phyloP scores from a whole-genome alignment of 768 basidiomycete genomes.

The Mycena venus region DNA sequence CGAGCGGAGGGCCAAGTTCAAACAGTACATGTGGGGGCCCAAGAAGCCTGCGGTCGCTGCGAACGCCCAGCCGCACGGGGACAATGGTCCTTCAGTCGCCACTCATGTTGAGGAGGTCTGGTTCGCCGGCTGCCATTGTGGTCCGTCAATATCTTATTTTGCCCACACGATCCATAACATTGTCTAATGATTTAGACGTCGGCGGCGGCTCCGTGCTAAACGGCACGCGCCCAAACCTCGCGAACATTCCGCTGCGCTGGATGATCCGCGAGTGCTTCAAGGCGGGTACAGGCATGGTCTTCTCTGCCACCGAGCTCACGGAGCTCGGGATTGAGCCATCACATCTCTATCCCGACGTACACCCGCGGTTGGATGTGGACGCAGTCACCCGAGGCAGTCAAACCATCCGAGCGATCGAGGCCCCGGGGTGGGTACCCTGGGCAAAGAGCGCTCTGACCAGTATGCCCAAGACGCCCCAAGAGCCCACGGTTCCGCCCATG shows the following conservation, averaged over 20 bases:
- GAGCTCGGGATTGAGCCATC: slow-evolving; percentile 19
- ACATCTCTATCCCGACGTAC: slow-evolving; percentile 13
- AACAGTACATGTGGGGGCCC: slow-evolving; percentile 19
- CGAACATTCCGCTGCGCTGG: slow-evolving; percentile 17
- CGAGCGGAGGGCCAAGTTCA: slow-evolving; percentile 22
- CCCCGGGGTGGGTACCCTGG: slow-evolving; percentile 13
- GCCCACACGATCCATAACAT: not conserved
- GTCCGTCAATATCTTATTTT: slow-evolving; percentile 15
- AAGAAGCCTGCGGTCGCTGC: slow-evolving; percentile 3
- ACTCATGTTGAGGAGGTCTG: slow-evolving; percentile 22
- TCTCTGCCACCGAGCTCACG: slow-evolving; percentile 8
- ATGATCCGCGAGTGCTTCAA: slow-evolving; percentile 28
- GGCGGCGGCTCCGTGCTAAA: slow-evolving; percentile 22
- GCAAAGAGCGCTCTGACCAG: slow-evolving; percentile 5
- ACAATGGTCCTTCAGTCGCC: slow-evolving; percentile 3
- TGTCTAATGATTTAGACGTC: slow-evolving; percentile 1
- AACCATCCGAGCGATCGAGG: slow-evolving; percentile 12
- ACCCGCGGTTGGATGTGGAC: slow-evolving; percentile 9
- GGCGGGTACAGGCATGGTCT: slow-evolving; percentile 15
- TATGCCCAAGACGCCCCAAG: not conserved
- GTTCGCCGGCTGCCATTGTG: slow-evolving; percentile 26
- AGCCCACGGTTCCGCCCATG: slow-evolving; percentile 7
- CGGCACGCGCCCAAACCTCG: slow-evolving; percentile 18
- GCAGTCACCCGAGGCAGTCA: not conserved
- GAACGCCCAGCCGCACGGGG: not conserved